phyloP scores from a whole-genome alignment of 352 stramenopile genomes.

The Pythium scleroteichum region DNA sequence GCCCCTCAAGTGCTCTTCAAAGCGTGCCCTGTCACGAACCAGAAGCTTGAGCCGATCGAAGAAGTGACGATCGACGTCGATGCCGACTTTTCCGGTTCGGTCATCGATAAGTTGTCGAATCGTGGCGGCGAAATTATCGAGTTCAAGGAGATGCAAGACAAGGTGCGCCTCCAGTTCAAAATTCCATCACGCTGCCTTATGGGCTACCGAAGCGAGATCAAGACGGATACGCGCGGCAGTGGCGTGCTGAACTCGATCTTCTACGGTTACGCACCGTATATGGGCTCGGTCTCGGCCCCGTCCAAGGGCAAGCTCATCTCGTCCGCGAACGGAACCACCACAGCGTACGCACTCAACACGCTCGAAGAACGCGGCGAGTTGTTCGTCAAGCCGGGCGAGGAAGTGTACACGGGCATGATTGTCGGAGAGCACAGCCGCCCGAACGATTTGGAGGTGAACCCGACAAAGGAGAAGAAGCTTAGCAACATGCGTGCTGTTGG shows the following conservation, averaged over 20 bases:
- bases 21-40: conserved; percentile 81
- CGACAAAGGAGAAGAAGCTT: conserved; percentile 96
- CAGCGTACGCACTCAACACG: conserved; percentile 91
- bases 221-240: conserved; percentile 94
- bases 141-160: conserved; percentile 92
- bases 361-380: conserved; percentile 94
- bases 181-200: conserved; percentile 96
- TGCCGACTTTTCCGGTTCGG: conserved; percentile 93
- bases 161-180: conserved; percentile 95
- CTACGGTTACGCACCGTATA: conserved; percentile 92
- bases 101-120: conserved; percentile 97
- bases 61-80: conserved; percentile 97
- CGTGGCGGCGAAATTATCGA: conserved; percentile 93
- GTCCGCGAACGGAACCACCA: conserved; percentile 67
- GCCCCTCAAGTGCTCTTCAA: conserved; percentile 96
- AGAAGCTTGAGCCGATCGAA: conserved; percentile 89
- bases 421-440: conserved; percentile 96
- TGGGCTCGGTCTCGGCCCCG: conserved; percentile 65
- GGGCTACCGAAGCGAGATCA: conserved; percentile 96
- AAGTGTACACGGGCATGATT: conserved; percentile 98
- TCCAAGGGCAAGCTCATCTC: conserved; percentile 87
- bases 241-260: conserved; percentile 98
- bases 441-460: conserved; percentile 97
- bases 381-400: conserved; percentile 94
- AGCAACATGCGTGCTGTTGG: conserved; percentile 95